phyloP scores from a whole-genome alignment of 495 filamentous ascomycete genomes.

The Penicillium crystallinum region DNA sequence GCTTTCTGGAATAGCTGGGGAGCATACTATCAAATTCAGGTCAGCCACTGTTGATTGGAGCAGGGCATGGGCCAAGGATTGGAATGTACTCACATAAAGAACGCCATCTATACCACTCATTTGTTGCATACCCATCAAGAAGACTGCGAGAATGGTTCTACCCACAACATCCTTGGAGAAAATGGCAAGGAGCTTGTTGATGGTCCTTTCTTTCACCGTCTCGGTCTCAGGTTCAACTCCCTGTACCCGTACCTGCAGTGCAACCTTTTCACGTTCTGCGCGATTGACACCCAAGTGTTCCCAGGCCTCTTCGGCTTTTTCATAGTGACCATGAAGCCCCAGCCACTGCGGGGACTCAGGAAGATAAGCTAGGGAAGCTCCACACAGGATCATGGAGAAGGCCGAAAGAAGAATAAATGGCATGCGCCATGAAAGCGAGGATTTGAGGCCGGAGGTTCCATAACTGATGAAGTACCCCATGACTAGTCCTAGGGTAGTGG shows the following conservation, averaged over 20 bases:
- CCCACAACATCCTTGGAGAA: slow-evolving; percentile 37
- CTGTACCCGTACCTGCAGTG: neutral
- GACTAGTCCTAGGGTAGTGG: slow-evolving; percentile 48
- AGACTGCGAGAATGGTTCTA: slow-evolving; percentile 36
- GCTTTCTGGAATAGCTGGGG: slow-evolving; percentile 51
- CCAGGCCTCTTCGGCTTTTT: slow-evolving; percentile 33
- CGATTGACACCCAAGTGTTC: slow-evolving; percentile 44
- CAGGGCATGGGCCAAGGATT: too few relatives aligned
- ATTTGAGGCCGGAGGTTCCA: slow-evolving; percentile 44
- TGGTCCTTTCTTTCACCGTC: neutral
- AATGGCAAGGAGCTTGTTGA: slow-evolving; percentile 24
- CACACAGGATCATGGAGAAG: slow-evolving; percentile 36
- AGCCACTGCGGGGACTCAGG: slow-evolving; percentile 50
- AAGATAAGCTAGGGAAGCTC: slow-evolving; percentile 33
- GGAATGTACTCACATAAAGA: slow-evolving; percentile 39
- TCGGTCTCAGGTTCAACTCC: neutral
- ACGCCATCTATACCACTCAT: slow-evolving; percentile 47
- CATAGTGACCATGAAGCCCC: slow-evolving; percentile 31
- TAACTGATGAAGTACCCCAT: slow-evolving; percentile 61
- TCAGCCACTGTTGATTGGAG: neutral
- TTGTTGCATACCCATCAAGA: slow-evolving; percentile 42
- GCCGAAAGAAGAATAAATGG: slow-evolving; percentile 46
- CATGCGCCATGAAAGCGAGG: slow-evolving; percentile 53
- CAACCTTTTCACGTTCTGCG: slow-evolving; percentile 48
- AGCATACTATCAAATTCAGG: slow-evolving; percentile 35